Evolutionary conservation across 1,284 basidiomycete species (phyloP).

Genomic region (Phlebopus sp.): DNA sequence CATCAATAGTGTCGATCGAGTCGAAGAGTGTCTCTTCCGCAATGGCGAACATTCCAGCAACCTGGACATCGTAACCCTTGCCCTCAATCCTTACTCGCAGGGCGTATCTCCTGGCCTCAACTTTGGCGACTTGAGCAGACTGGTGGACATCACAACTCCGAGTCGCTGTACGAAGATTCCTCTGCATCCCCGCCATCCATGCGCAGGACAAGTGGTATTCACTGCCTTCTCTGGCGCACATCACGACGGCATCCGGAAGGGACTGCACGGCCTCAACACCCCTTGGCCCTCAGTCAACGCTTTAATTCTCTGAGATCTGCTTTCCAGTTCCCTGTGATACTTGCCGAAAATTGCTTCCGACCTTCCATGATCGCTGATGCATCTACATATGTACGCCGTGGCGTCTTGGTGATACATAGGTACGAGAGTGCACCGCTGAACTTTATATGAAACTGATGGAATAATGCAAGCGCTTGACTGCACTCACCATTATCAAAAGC

Average conservation of each 20-base stretch:
- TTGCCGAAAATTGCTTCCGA: too few relatives aligned
- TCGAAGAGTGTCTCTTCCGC: constrained; percentile 94
- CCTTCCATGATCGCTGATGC: too few relatives aligned
- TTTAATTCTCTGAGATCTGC: too few relatives aligned
- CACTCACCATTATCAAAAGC: too few relatives aligned
- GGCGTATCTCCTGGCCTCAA: constrained; percentile 85
- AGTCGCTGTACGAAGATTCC: constrained; percentile 92
- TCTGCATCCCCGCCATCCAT: constrained; percentile 91
- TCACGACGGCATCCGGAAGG: constrained; percentile 99
- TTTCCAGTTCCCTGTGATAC: too few relatives aligned
- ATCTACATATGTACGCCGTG: too few relatives aligned
- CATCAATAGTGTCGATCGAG: constrained; percentile 49
- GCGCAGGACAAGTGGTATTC: constrained; percentile 94
- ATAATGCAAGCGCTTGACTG: too few relatives aligned
- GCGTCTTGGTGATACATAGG: too few relatives aligned
- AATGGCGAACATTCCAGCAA: constrained; percentile 99
- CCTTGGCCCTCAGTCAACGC: too few relatives aligned
- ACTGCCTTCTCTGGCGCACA: constrained; percentile 98
- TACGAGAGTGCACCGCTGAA: too few relatives aligned
- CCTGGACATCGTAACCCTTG: constrained; percentile 92
- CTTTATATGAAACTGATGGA: too few relatives aligned
- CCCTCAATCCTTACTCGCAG: constrained; percentile 91
- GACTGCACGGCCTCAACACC: too few relatives aligned
- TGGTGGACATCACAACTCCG: constrained; percentile 93
- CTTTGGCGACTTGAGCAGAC: constrained; percentile 84